These are phyloP conservation scores for Panaeolus papilionaceus DNA, from an alignment of 768 basidiomycete species.

Conservation along the genomic window DNA sequence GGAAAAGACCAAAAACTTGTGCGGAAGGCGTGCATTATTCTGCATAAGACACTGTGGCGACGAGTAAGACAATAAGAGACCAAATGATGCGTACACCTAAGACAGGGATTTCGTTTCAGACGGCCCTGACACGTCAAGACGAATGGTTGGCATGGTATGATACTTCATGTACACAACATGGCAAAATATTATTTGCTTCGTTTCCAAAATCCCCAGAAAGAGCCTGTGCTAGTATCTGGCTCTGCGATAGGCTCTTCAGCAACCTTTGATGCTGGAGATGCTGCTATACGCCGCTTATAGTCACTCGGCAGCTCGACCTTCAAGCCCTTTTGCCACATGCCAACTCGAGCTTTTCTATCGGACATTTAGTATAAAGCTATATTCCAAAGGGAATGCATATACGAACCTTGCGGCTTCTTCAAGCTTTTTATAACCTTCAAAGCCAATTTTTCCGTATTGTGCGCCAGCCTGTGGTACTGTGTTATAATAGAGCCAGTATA, in stretches of 20 bases:
- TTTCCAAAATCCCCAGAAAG: not conserved
- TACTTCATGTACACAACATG: not conserved
- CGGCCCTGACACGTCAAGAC: not conserved
- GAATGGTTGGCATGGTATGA: not conserved
- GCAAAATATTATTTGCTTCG: not conserved
- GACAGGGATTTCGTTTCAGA: no score
- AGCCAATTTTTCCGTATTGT: constrained; percentile 75
- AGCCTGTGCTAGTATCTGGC: not conserved
- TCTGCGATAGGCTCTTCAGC: constrained; percentile 16
- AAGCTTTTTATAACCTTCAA: constrained; percentile 64
- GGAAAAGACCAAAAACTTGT: not conserved
- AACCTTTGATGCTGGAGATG: constrained; percentile 19
- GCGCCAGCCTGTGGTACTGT: constrained; percentile 58
- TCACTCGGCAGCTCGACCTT: constrained; percentile 73
- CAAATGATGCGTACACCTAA: not conserved
- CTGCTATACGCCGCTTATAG: constrained; percentile 73
- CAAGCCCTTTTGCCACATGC: constrained; percentile 74
- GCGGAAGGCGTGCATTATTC: not conserved
- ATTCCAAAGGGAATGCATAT: not conserved
- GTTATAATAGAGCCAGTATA: constrained; percentile 1
- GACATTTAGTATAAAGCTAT: not conserved
- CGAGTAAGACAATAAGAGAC: not conserved
- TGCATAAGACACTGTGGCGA: not conserved
- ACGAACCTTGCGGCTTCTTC: constrained; percentile 75
- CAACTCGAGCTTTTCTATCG: constrained; percentile 61